Evolutionary conservation across 1,284 basidiomycete species (phyloP).

Genomic region (Pseudomicrostroma phylloplanum): DNA sequence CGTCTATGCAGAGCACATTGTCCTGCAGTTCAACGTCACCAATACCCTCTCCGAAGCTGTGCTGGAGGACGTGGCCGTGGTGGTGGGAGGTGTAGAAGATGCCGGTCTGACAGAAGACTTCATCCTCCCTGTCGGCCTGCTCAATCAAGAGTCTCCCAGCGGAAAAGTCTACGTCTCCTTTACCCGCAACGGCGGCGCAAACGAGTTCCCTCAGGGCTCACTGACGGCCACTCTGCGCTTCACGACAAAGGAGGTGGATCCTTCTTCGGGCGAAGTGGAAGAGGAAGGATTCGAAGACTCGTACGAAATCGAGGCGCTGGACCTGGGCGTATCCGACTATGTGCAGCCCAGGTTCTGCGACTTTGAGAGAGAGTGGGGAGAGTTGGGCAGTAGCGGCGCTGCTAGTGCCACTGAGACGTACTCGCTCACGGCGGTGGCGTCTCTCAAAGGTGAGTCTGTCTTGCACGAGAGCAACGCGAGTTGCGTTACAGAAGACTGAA

Average conservation of each 20-base stretch:
- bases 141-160: slow-evolving; percentile 60
- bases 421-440: slow-evolving; percentile 83
- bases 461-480: not conserved
- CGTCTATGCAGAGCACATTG: slow-evolving; percentile 88
- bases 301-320: slow-evolving; percentile 93
- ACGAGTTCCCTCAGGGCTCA: slow-evolving; percentile 73
- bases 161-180: slow-evolving; percentile 89
- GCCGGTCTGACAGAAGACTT: slow-evolving; percentile 83
- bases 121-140: slow-evolving; percentile 74
- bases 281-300: slow-evolving; percentile 98
- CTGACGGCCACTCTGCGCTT: slow-evolving; percentile 93
- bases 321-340: slow-evolving; percentile 84
- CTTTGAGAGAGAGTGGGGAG: slow-evolving; percentile 91
- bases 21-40: slow-evolving; percentile 86
- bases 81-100: slow-evolving; percentile 81
- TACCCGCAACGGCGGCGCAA: slow-evolving; percentile 66
- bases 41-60: slow-evolving; percentile 99
- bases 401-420: slow-evolving; percentile 77
- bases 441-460: slow-evolving; percentile 71
- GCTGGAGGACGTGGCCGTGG: slow-evolving; percentile 72
- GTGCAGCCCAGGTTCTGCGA: slow-evolving; percentile 85
- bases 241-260: slow-evolving; percentile 94
- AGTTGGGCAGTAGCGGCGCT: slow-evolving; percentile 66
- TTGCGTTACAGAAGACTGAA: slow-evolving; percentile 16
- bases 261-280: slow-evolving; percentile 90